Percentiles rank a stretch among this genome's conserved stretches.
phyloP scores from a whole-genome alignment of 331 rosid species.

The Erythrophleum ivorense region DNA sequence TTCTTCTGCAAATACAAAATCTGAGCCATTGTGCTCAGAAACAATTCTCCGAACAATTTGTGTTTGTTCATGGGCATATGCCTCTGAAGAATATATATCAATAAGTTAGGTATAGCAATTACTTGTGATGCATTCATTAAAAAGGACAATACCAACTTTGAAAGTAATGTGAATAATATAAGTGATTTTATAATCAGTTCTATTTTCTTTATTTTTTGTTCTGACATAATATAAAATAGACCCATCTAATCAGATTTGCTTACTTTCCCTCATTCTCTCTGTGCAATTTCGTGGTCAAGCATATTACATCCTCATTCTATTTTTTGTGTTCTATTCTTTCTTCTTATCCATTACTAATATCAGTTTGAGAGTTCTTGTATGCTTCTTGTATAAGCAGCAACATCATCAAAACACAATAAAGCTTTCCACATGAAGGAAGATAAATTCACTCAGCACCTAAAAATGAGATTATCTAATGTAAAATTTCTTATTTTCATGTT shows the following conservation, averaged over 20 bases:
- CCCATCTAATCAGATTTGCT: constrained; percentile 9
- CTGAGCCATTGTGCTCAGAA: constrained; percentile 89
- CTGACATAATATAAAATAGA: constrained; percentile 11
- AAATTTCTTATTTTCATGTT: constrained; percentile 24
- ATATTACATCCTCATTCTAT: not conserved
- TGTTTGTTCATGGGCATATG: constrained; percentile 93
- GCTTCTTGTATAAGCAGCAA: constrained; percentile 8
- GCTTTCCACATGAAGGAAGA: constrained; percentile 13
- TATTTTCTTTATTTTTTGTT: not conserved
- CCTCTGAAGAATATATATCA: constrained; percentile 61
- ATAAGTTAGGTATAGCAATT: constrained; percentile 31
- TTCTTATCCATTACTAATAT: constrained; percentile 10
- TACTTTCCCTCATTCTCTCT: not conserved
- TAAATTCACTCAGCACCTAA: not conserved
- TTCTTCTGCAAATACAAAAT: constrained; percentile 91
- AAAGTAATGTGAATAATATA: constrained; percentile 10
- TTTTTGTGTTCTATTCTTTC: constrained; percentile 5
- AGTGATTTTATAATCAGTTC: constrained; percentile 7
- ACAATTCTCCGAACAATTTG: constrained; percentile 81
- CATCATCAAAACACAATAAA: not conserved
- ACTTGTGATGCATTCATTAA: constrained; percentile 17
- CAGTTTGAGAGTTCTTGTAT: constrained; percentile 22
- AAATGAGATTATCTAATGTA: constrained; percentile 5
- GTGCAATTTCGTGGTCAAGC: not conserved
- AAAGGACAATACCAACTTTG: constrained; percentile 17